Percentiles rank a stretch among this genome's conserved stretches.
phyloP scores from a whole-genome alignment of 225 moss, liverwort and hornwort species.

The Bryum argenteum region DNA sequence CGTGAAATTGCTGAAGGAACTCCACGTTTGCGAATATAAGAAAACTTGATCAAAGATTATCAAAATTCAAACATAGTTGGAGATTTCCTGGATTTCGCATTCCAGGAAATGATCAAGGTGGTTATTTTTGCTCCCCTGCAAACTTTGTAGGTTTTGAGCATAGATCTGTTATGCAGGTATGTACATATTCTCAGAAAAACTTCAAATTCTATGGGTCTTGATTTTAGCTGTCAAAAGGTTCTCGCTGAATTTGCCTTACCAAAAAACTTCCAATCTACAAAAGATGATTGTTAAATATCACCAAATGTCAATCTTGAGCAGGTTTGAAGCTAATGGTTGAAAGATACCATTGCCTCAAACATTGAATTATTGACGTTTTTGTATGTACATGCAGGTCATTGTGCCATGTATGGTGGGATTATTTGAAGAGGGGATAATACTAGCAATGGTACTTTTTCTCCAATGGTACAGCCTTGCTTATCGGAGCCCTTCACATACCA shows the following conservation, averaged over 20 bases:
- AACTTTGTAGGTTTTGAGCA: neutral
- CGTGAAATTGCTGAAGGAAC: neutral
- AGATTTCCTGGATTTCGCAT: slow-evolving; percentile 2
- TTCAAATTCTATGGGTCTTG: neutral
- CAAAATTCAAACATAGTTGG: neutral
- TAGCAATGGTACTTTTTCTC: neutral
- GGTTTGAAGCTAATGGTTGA: neutral
- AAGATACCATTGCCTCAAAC: neutral
- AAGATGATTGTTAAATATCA: neutral
- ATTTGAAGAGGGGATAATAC: neutral
- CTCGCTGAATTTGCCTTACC: neutral
- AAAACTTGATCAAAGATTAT: neutral
- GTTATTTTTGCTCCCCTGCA: neutral
- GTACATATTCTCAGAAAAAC: neutral
- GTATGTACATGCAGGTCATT: neutral
- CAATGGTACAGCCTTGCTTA: neutral
- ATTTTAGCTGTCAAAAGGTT: neutral
- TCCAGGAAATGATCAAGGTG: neutral
- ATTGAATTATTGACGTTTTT: neutral
- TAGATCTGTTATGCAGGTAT: neutral
- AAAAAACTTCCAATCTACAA: neutral
- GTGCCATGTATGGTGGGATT: neutral
- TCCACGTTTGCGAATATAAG: neutral
- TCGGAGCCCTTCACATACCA: neutral
- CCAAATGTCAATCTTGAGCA: neutral